These are phyloP conservation scores for Linderniella brevidens DNA, from an alignment of 257 asterid species.

Conservation along the genomic window DNA sequence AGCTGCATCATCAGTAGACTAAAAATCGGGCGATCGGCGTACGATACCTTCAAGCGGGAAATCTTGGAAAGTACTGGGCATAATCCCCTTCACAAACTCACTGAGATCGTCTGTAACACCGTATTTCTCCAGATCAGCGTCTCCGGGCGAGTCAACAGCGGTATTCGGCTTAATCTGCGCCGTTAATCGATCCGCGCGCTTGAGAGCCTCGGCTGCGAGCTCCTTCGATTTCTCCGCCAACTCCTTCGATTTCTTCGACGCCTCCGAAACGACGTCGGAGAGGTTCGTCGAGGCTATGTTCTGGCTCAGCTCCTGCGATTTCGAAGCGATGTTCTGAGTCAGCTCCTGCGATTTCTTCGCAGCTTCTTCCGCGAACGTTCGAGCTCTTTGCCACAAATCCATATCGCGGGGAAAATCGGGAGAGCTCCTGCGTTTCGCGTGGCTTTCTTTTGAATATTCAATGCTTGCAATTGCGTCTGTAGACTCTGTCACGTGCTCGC, in stretches of 20 bases:
- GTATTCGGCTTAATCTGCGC: slow-evolving; percentile 59
- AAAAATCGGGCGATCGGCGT: background rate
- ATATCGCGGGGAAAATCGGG: slow-evolving; percentile 10
- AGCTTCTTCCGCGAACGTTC: slow-evolving; percentile 75
- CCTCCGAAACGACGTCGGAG: slow-evolving; percentile 50
- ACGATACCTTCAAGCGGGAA: slow-evolving; percentile 10
- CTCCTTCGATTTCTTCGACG: slow-evolving; percentile 44
- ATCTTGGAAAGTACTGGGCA: slow-evolving; percentile 43
- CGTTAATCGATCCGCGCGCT: slow-evolving; percentile 85
- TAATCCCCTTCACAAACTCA: slow-evolving; percentile 61
- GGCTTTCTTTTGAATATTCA: too few species aligned
- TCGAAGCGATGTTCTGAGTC: slow-evolving; percentile 36
- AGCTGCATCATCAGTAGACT: slow-evolving; percentile 7
- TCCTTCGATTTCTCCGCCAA: slow-evolving; percentile 36
- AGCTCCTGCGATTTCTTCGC: slow-evolving; percentile 74
- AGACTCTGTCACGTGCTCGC: too few species aligned
- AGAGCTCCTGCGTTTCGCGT: too few species aligned
- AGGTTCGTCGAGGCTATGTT: slow-evolving; percentile 15
- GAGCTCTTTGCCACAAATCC: slow-evolving; percentile 86
- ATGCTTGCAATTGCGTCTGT: too few species aligned
- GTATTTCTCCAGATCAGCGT: slow-evolving; percentile 45
- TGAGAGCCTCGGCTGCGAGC: slow-evolving; percentile 37
- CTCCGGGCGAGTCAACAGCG: slow-evolving; percentile 35
- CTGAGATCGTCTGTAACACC: slow-evolving; percentile 77
- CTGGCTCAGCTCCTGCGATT: slow-evolving; percentile 53